phyloP scores from a whole-genome alignment of 2,329 filamentous ascomycete genomes.

The Chalaropsis thielavioides region DNA sequence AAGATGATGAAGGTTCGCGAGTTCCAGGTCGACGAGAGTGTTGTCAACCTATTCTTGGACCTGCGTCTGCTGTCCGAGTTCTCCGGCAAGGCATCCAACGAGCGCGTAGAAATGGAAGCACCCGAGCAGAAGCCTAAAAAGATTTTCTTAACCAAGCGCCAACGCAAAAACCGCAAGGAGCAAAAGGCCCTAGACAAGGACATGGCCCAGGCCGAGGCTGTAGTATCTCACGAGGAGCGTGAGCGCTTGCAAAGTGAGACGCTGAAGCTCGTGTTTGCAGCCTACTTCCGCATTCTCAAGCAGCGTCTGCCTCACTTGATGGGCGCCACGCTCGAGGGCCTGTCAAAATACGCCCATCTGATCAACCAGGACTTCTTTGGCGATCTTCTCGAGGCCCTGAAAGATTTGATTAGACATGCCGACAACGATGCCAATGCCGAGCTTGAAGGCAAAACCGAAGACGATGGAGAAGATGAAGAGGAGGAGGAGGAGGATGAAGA shows the following conservation, averaged over 20 bases:
- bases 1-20: conserved; percentile 92
- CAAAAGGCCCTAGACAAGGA: conserved; percentile 82
- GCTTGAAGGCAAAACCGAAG: conserved; percentile 23
- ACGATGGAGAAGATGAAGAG: conserved; percentile 31
- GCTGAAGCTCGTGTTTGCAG: conserved; percentile 85
- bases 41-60: conserved; percentile 82
- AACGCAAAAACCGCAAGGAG: conserved; percentile 71
- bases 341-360: conserved; percentile 85
- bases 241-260: conserved; percentile 93
- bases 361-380: conserved; percentile 99
- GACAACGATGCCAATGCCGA: conserved; percentile 34
- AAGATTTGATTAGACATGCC: conserved; percentile 74
- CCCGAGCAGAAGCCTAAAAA: conserved; percentile 55
- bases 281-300: conserved; percentile 91
- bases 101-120: conserved; percentile 48
- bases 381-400: conserved; percentile 83
- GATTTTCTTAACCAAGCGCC: conserved; percentile 77
- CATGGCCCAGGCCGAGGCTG: conserved; percentile 80
- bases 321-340: conserved; percentile 90
- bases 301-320: conserved; percentile 67
- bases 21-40: conserved; percentile 68
- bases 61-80: conserved; percentile 82
- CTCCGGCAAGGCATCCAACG: conserved; percentile 64
- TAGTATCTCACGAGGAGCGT: conserved; percentile 80
- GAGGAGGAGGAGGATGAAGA: conserved; percentile 34